phyloP scores from a whole-genome alignment of 1,139 yeast genomes.

The Hyphopichia fennica region DNA sequence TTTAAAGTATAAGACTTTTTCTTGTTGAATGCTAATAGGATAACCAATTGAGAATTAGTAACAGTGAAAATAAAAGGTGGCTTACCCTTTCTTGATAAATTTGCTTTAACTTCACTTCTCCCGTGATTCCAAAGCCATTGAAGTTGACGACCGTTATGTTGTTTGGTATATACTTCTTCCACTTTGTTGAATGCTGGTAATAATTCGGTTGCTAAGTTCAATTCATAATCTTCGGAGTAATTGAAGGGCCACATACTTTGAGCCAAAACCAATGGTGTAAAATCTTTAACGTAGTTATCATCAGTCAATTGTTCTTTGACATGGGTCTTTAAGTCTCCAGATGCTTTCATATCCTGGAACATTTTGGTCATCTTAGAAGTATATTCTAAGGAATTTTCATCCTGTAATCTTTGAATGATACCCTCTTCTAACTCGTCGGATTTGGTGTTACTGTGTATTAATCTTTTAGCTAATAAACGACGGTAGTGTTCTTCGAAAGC shows the following conservation, averaged over 20 bases:
- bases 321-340: conserved; percentile 69
- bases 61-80: conserved; percentile 83
- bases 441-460: conserved; percentile 81
- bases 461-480: conserved; percentile 82
- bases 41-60: conserved; percentile 83
- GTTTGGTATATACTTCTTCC: conserved; percentile 64
- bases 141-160: conserved; percentile 85
- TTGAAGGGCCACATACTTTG: conserved; percentile 88
- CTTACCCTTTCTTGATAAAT: conserved; percentile 76
- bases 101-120: conserved; percentile 91
- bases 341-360: conserved; percentile 93
- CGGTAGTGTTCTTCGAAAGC: conserved; percentile 93
- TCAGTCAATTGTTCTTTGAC: conserved; percentile 55
- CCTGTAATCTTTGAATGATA: conserved; percentile 83
- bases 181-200: conserved; percentile 65
- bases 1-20: conserved; percentile 57
- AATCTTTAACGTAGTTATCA: conserved; percentile 50
- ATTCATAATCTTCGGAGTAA: conserved; percentile 42
- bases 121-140: conserved; percentile 97
- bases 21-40: conserved; percentile 76
- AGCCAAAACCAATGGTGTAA: conserved; percentile 78
- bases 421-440: conserved; percentile 85
- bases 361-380: conserved; percentile 92
- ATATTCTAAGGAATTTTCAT: conserved; percentile 89
- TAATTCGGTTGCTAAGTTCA: conserved; percentile 54